Evolutionary conservation across 139 green algal species (phyloP).

Genomic region (Chlorella sp.): DNA sequence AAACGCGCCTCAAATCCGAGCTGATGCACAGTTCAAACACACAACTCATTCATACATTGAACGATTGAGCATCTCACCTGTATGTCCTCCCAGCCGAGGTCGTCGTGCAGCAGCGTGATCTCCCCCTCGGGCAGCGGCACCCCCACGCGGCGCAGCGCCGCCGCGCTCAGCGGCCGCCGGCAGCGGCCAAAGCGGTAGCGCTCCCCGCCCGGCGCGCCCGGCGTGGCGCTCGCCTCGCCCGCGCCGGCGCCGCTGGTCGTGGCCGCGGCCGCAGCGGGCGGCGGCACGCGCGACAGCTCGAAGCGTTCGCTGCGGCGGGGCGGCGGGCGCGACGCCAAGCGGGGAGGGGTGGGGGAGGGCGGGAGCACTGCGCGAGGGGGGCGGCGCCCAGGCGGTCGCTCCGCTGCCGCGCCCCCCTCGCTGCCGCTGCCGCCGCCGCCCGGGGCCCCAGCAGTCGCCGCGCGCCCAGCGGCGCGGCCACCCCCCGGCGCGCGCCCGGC

Average conservation of each 20-base stretch:
- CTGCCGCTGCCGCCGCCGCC: too few species aligned
- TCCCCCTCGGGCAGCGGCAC: constrained; percentile 66
- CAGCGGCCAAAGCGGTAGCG: constrained; percentile 59
- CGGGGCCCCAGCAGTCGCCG: neutral
- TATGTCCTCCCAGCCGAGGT: constrained; percentile 79
- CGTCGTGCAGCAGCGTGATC: constrained; percentile 56
- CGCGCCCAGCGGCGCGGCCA: neutral
- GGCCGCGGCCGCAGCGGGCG: neutral
- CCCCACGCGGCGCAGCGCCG: constrained; percentile 51
- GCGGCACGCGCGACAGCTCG: constrained; percentile 51
- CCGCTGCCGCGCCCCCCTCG: too few species aligned
- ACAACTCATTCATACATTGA: neutral
- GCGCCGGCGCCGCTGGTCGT: neutral
- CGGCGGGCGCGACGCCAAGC: neutral
- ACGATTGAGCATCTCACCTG: too few species aligned
- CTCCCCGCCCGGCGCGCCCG: constrained; percentile 43
- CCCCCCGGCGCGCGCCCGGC: too few species aligned
- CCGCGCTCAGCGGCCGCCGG: constrained; percentile 53
- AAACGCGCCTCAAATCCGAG: neutral
- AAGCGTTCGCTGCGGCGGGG: constrained; percentile 44
- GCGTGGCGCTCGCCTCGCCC: constrained; percentile 1
- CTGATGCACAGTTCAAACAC: neutral
- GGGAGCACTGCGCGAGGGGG: neutral
- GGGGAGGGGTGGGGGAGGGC: neutral
- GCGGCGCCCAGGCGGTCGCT: too few species aligned